Base-by-base conservation (phyloP, 257 asterid genomes). In the Verbena officinalis region DNA sequence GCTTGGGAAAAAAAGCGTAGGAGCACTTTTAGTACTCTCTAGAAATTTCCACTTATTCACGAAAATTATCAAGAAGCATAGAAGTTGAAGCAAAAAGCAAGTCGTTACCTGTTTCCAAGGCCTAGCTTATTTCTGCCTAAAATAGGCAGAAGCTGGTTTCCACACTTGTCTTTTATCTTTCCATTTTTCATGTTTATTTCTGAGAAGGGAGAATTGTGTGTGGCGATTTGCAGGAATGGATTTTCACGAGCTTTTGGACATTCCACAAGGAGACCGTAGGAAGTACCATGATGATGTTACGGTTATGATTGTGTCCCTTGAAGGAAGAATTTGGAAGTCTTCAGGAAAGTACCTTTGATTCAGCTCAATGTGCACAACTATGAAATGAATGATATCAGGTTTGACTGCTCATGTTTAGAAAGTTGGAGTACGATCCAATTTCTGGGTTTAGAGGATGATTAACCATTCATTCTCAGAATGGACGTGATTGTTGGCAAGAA, bases 261-360 rank as follows among this genome's bases (percentile, higher is more conserved):
- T 92, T 67, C 98, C 98, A 39, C 95, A 86, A 70, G 98, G 98
- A 17, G 98, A 92, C 66, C 95, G 98, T 27, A 74, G 98, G 68
- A 92, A 92, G 80, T 92, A 92, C 81, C 96, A 92, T 73, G 97
- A 92, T 15, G 98, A 92, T 63, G 98, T 92, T 42, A 92, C 96
- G n/a, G 98, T 92, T 49, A 92, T 92, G 98, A 96, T 92, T 74
- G 84, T 92, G 69, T 92, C 98, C 19, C 97, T 89, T 12, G 96
- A 92, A 80, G 98, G 96, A 69, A 81, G 96, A 75, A 92, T 92
- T 52, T 89, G 98, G 98, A 92, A 92, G 80, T 86, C 98, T 4
- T 92, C 96, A 1, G 97, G 98, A 54, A 89, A 92, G 80, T 92
- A 87, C 83, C 87, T 86, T 39, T 89, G 83, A n/a, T n/a, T n/a